Base-by-base conservation (phyloP, 495 filamentous ascomycete species). In the Aspergillus avenaceus region DNA sequence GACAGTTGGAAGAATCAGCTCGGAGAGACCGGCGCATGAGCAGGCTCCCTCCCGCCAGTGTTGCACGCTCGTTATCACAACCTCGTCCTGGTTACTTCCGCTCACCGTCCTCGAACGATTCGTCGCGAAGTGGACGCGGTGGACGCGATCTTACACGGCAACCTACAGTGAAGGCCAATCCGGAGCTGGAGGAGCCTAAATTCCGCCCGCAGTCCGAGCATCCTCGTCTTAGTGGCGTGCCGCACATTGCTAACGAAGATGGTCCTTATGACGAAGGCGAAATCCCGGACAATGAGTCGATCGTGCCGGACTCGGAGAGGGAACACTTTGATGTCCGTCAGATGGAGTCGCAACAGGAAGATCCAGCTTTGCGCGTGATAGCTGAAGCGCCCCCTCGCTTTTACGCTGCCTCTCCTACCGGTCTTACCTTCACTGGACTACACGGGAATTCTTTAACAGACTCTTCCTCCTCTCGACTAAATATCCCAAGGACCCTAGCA, bases 31-130 rank as follows among this genome's bases (percentile, higher is more conserved):
- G 80, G 34, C 84, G 92, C 29, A 82, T 95, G 65, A 95, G 91
- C 68, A 79, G 92, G 42, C 67, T 98, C 36, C 88, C 90, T 2
- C 89, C 90, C 5, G 72, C 90, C 49, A 88, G 86, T 27, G 87
- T 91, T 34, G 86, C 86, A 22, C 85, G 86, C 56, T 91, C 79
- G 57, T 82, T 83, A 62, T 87, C 73, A 56, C 80, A 77, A 50
- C 66, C 77, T 41, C 79, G 88, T 43, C 87, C 87, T 3, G 84
- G 83, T 22, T 95, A 88, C 65, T 86, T 87, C 56, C 80, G 86
- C 28, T 84, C 84, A 26, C 58, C 57, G 16, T 73, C 66, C 9
- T 70, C 71, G 4, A 67, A 61, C 47, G 67, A 68, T 21, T 62
- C 65, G 11, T 44, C 52, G 7, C 52, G 41, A 19, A 31, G 41